Conservation (phyloP, 108 stramenopile genomes). For the Nannochloropsis gaditana region DNA sequence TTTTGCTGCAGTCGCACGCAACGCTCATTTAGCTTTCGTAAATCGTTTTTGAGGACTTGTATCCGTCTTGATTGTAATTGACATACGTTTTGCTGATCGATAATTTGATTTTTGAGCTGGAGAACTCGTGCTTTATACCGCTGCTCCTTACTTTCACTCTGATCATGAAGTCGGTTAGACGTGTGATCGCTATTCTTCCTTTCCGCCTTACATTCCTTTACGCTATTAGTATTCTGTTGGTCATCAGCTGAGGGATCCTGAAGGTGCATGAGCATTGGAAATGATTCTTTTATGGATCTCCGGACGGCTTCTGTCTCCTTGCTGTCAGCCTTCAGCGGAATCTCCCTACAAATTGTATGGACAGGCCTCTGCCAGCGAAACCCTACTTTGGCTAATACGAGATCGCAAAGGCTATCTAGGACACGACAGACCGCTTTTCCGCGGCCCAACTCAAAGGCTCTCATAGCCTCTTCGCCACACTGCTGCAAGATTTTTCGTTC, state of each 20-base stretch:
- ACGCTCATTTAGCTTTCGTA: not conserved
- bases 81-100: not conserved
- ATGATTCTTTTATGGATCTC: too few species aligned
- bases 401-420: not conserved
- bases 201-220: too few species aligned
- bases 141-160: slow-evolving; percentile 15
- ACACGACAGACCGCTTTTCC: not conserved
- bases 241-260: too few species aligned
- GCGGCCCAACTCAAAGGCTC: not conserved
- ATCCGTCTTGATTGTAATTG: not conserved
- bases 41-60: not conserved
- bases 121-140: not conserved
- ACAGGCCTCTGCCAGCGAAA: not conserved
- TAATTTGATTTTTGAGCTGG: not conserved
- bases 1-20: slow-evolving; percentile 8
- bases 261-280: too few species aligned
- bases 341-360: not conserved
- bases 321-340: not conserved
- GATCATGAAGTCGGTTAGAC: not conserved
- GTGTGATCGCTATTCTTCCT: too few species aligned
- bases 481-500: not conserved
- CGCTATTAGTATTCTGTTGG: too few species aligned
- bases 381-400: slow-evolving; percentile 20
- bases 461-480: not conserved
- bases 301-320: not conserved